These are phyloP conservation scores for Aspergillus indologenus DNA, from an alignment of 495 filamentous ascomycete genomes.

Conservation along the genomic window DNA sequence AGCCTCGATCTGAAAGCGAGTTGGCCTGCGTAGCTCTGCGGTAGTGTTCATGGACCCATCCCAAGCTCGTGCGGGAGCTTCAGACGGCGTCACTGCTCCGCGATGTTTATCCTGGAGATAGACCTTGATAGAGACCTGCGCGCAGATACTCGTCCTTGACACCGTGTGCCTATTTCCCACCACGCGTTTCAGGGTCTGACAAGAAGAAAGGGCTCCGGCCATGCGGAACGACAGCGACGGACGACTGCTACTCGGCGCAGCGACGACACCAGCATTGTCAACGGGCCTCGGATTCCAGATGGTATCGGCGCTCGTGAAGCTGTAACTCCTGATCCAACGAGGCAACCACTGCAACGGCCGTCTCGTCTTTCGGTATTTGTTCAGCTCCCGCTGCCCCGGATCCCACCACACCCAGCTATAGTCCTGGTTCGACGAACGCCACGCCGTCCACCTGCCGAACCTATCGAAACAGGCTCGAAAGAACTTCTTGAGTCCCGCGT, in stretches of 20 bases:
- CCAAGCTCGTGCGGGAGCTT: neutral
- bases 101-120: neutral
- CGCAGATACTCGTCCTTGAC: neutral
- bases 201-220: slow-evolving; percentile 12
- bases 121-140: slow-evolving; percentile 1
- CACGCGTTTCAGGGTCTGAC: neutral
- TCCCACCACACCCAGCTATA: slow-evolving; percentile 47
- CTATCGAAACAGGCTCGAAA: slow-evolving; percentile 20
- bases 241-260: neutral
- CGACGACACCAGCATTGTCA: neutral
- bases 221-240: neutral
- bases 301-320: slow-evolving; percentile 22
- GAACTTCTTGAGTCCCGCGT: slow-evolving; percentile 30
- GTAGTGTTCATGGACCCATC: neutral
- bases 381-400: slow-evolving; percentile 25
- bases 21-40: neutral
- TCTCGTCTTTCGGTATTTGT: slow-evolving; percentile 16
- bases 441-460: slow-evolving; percentile 29
- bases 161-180: neutral
- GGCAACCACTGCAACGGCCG: slow-evolving; percentile 24
- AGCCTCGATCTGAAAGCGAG: neutral
- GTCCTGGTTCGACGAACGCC: slow-evolving; percentile 34
- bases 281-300: slow-evolving; percentile 26
- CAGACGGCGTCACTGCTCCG: neutral
- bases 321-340: slow-evolving; percentile 27